Conservation (phyloP, 768 basidiomycete species). For the Pisolithus tinctorius region DNA sequence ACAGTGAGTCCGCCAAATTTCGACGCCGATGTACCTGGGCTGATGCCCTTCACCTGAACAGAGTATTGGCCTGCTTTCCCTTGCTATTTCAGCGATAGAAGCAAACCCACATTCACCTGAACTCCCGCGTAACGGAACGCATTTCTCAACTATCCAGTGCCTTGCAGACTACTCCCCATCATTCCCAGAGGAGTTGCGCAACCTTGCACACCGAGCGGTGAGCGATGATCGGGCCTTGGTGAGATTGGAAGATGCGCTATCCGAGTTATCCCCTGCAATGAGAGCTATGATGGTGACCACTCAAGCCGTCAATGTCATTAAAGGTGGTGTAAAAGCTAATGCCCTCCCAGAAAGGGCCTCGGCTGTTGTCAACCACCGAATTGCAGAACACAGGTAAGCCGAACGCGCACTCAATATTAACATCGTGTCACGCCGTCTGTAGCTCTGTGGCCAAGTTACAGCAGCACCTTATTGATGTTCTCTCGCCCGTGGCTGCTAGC, state of each 20-base stretch:
- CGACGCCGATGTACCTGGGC: not conserved
- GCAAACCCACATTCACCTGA: conserved; percentile 43
- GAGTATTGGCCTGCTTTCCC: conserved; percentile 75
- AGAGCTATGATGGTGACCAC: conserved; percentile 55
- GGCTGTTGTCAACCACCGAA: conserved; percentile 64
- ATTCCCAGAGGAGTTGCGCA: conserved; percentile 40
- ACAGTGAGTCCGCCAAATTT: conserved; percentile 41
- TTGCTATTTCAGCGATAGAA: conserved; percentile 58
- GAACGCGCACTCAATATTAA: too few species aligned
- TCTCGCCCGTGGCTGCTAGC: conserved; percentile 35
- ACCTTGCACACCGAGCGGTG: conserved; percentile 37
- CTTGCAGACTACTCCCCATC: conserved; percentile 50
- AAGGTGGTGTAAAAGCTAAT: conserved; percentile 63
- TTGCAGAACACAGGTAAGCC: conserved; percentile 51
- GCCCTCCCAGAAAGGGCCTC: conserved; percentile 66
- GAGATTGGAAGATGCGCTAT: conserved; percentile 34
- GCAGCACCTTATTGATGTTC: conserved; percentile 21
- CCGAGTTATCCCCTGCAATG: conserved; percentile 20
- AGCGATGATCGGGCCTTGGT: conserved; percentile 44
- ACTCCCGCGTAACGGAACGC: conserved; percentile 31
- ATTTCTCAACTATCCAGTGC: conserved; percentile 42
- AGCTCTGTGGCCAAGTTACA: conserved; percentile 15
- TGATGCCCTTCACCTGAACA: conserved; percentile 13
- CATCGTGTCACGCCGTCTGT: not conserved
- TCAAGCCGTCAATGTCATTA: conserved; percentile 63